These are phyloP conservation scores for Coprinopsis strossmayeri DNA, from an alignment of 768 basidiomycete species.

Conservation along the genomic window DNA sequence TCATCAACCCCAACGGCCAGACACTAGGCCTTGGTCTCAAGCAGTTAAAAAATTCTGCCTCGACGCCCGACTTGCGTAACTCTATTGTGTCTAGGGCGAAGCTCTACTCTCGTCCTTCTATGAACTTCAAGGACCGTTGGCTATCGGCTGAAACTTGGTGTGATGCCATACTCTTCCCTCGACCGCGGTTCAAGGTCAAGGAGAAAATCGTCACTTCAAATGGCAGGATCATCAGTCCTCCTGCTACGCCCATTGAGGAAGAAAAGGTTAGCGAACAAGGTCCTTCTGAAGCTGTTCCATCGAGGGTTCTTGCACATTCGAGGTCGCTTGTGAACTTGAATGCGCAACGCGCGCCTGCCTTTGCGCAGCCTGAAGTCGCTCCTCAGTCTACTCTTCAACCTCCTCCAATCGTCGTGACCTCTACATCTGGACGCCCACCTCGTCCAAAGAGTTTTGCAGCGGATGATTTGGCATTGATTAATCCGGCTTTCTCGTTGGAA, in stretches of 20 bases:
- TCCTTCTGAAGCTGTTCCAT: conserved; percentile 26
- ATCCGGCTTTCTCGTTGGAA: conserved; percentile 53
- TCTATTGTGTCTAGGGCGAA: background rate
- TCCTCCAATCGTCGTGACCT: background rate
- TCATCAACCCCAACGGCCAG: conserved; percentile 8
- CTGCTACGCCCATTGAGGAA: conserved; percentile 33
- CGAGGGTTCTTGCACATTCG: conserved; percentile 46
- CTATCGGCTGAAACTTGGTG: conserved; percentile 76
- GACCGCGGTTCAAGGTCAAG: conserved; percentile 62
- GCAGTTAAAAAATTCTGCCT: conserved; percentile 48
- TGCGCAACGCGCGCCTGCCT: conserved; percentile 7
- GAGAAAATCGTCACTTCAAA: conserved; percentile 13
- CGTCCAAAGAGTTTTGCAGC: conserved; percentile 56
- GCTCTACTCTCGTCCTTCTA: conserved; percentile 22
- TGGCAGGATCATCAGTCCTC: conserved; percentile 42
- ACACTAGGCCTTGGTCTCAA: conserved; percentile 13
- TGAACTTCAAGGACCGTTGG: conserved; percentile 62
- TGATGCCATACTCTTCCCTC: conserved; percentile 70
- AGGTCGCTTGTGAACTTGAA: conserved; percentile 35
- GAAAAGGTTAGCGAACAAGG: conserved; percentile 10
- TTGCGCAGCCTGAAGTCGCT: background rate
- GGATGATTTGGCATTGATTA: conserved; percentile 53
- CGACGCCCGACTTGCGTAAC: conserved; percentile 56
- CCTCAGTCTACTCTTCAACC: conserved; percentile 11
- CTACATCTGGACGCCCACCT: conserved; percentile 15